These are phyloP conservation scores for sorghum (Sorghum bicolor) DNA, from an alignment of 176 grass and related monocot genomes.

Conservation along the genomic window DNA sequence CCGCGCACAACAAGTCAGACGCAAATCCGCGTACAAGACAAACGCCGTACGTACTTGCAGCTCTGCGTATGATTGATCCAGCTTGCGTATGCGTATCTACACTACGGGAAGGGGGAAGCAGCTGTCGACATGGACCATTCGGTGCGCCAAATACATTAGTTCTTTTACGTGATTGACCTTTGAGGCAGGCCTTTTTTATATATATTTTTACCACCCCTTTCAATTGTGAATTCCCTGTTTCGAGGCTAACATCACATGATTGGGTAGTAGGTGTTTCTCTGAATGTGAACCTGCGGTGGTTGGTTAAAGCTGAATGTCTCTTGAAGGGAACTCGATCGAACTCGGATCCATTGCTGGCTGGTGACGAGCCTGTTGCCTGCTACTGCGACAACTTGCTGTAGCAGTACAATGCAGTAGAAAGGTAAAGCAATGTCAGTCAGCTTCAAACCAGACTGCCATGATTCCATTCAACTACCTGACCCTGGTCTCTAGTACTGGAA, in stretches of 20 bases:
- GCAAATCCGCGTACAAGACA: background rate
- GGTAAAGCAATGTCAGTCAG: background rate
- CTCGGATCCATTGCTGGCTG: background rate
- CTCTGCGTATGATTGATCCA: background rate
- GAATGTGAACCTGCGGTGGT: background rate
- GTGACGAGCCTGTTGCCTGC: background rate
- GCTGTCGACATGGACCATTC: background rate
- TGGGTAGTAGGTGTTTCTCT: background rate
- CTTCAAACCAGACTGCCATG: background rate
- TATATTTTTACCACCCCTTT: too few species aligned
- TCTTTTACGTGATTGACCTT: too few species aligned
- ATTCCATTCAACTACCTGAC: background rate
- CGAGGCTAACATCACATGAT: too few species aligned
- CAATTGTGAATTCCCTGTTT: too few species aligned
- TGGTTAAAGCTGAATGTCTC: background rate
- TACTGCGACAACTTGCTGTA: background rate
- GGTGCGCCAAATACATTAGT: background rate
- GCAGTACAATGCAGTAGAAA: background rate
- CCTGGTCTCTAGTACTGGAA: background rate
- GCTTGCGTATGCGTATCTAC: background rate
- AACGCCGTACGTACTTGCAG: background rate
- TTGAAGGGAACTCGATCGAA: constrained; percentile 19
- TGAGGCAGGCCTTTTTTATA: too few species aligned
- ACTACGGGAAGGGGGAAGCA: background rate
- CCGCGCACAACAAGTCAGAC: background rate